Conservation (phyloP, 768 basidiomycete species). For the Leccinum boreale region DNA sequence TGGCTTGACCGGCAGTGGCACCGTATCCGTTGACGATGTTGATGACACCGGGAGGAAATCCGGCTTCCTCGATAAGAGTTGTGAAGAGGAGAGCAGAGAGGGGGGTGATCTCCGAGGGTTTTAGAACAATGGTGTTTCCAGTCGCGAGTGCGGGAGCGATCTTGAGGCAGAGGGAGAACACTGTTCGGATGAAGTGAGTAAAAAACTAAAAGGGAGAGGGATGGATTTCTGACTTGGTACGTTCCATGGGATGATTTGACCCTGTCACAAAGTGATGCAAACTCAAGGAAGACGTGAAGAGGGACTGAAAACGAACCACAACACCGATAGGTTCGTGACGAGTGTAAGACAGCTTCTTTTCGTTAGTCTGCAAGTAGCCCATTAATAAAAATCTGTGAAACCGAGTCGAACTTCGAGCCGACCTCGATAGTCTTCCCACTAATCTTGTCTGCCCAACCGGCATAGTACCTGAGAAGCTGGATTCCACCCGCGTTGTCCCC, state of each 20-base stretch:
- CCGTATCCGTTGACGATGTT: slow-evolving; percentile 8
- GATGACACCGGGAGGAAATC: slow-evolving; percentile 8
- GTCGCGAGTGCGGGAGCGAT: slow-evolving; percentile 11
- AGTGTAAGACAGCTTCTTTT: slow-evolving; percentile 6
- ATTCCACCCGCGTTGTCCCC: neutral
- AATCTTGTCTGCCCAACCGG: slow-evolving; percentile 13
- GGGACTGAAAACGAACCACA: slow-evolving; percentile 2
- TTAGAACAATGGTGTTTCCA: slow-evolving; percentile 8
- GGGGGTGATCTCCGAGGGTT: slow-evolving; percentile 11
- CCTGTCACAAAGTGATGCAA: neutral
- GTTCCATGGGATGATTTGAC: slow-evolving; percentile 14
- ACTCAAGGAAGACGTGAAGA: neutral
- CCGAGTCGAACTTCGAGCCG: neutral
- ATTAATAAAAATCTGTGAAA: neutral
- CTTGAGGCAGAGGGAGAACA: slow-evolving; percentile 8
- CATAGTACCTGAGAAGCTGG: slow-evolving; percentile 7
- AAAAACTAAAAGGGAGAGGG: neutral
- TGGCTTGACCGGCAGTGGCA: slow-evolving; percentile 8
- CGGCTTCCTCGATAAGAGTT: slow-evolving; percentile 3
- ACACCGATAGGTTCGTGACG: slow-evolving; percentile 12
- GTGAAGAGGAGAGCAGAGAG: slow-evolving; percentile 7
- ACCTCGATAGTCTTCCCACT: slow-evolving; percentile 9
- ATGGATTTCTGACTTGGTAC: neutral
- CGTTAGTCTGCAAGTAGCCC: neutral
- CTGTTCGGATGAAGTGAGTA: neutral